Conservation (phyloP, 108 stramenopile species). For the Aurantiochytrium sp. region DNA sequence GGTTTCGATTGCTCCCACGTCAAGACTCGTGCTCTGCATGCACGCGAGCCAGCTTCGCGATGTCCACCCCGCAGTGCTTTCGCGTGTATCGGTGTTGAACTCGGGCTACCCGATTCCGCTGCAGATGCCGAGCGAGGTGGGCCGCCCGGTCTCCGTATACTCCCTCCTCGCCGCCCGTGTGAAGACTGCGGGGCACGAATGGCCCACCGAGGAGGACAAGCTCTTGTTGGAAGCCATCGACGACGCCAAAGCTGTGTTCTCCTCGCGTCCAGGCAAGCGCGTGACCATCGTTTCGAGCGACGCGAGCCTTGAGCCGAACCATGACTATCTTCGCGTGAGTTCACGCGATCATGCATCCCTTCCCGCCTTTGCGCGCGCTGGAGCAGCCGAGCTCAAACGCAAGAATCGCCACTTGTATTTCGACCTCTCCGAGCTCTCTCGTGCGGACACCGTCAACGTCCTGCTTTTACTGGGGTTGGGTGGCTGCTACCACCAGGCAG, state of each 20-base stretch:
- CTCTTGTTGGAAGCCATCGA: background rate
- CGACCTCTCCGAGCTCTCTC: conserved; percentile 13
- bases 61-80: background rate
- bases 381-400: background rate
- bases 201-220: background rate
- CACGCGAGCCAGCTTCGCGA: background rate
- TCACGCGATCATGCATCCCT: conserved; percentile 2
- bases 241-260: background rate
- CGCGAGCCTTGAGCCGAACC: background rate
- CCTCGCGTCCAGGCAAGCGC: background rate
- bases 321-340: background rate
- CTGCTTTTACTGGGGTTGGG: background rate
- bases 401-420: background rate
- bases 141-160: background rate
- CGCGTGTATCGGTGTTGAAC: conserved; percentile 9
- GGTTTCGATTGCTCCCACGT: background rate
- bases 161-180: background rate
- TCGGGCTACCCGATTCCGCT: background rate
- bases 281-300: conserved; percentile 19
- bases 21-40: background rate
- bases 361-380: background rate
- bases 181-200: background rate
- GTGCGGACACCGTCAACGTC: background rate
- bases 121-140: background rate
- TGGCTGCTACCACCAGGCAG: background rate